These are phyloP conservation scores for Radiomyces spectabilis DNA, from an alignment of 192 early-diverging fungal genomes.

Conservation along the genomic window DNA sequence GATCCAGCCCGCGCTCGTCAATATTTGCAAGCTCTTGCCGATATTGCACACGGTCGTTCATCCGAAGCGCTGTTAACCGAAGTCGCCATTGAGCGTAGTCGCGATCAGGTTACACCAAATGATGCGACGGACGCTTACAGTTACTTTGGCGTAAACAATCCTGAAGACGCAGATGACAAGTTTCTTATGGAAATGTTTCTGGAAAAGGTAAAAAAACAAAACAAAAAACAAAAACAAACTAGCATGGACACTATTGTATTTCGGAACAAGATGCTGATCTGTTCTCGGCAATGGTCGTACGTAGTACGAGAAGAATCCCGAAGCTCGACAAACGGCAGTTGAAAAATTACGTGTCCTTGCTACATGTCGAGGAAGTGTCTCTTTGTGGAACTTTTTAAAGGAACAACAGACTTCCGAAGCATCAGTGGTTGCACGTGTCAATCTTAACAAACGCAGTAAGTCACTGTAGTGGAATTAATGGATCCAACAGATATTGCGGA, in stretches of 20 bases:
- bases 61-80: conserved; percentile 32
- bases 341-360: conserved; percentile 16
- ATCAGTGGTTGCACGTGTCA: not conserved
- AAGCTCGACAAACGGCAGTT: conserved; percentile 12
- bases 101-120: conserved; percentile 37
- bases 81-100: conserved; percentile 42
- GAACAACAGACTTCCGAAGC: not conserved
- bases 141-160: conserved; percentile 31
- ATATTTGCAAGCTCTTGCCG: conserved; percentile 38
- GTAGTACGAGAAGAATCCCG: conserved; percentile 2
- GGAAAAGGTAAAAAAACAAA: conserved; percentile 10
- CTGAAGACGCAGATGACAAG: conserved; percentile 26
- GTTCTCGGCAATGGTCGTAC: too few relatives aligned
- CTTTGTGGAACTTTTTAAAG: conserved; percentile 10
- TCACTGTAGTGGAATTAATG: not conserved
- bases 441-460: not conserved
- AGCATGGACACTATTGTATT: too few relatives aligned
- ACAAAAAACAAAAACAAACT: not conserved
- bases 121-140: conserved; percentile 38
- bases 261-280: too few relatives aligned
- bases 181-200: conserved; percentile 18
- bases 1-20: conserved; percentile 16
- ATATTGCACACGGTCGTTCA: conserved; percentile 25
- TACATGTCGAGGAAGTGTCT: conserved; percentile 9
- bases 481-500: not conserved